Evolutionary conservation across 1,284 basidiomycete species (phyloP).

Genomic region (Phellinidium pouzarii): DNA sequence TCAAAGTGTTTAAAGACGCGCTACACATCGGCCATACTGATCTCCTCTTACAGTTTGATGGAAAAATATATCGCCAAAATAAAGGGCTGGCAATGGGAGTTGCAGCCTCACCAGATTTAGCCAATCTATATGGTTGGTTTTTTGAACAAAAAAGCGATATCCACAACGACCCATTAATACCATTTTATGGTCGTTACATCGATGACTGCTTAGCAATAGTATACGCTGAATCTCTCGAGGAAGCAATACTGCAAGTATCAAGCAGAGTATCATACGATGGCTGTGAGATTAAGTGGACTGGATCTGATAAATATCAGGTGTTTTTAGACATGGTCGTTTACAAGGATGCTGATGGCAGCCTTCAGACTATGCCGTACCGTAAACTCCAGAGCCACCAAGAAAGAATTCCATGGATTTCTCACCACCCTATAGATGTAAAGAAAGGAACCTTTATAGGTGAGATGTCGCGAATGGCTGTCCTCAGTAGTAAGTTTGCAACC

Average conservation of each 20-base stretch:
- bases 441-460: constrained; percentile 32
- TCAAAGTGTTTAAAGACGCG: too few species aligned
- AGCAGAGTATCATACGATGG: constrained; percentile 23
- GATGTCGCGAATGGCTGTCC: constrained; percentile 30
- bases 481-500: constrained; percentile 25
- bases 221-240: constrained; percentile 23
- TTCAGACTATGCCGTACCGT: constrained; percentile 28
- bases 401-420: constrained; percentile 32
- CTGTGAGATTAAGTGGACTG: constrained; percentile 29
- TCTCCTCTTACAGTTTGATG: constrained; percentile 22
- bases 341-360: background rate
- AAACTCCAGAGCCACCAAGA: constrained; percentile 30
- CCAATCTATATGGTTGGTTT: constrained; percentile 28
- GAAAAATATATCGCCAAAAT: constrained; percentile 23
- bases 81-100: constrained; percentile 33
- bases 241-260: constrained; percentile 20
- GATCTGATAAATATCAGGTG: constrained; percentile 24
- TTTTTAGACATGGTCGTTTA: constrained; percentile 29
- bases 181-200: constrained; percentile 34
- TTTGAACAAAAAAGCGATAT: constrained; percentile 25
- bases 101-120: constrained; percentile 28
- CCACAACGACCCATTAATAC: constrained; percentile 19
- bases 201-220: constrained; percentile 32
- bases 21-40: background rate
- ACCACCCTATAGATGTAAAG: constrained; percentile 33